phyloP scores from a whole-genome alignment of 345 rosid species.

The Lumnitzera littorea region DNA sequence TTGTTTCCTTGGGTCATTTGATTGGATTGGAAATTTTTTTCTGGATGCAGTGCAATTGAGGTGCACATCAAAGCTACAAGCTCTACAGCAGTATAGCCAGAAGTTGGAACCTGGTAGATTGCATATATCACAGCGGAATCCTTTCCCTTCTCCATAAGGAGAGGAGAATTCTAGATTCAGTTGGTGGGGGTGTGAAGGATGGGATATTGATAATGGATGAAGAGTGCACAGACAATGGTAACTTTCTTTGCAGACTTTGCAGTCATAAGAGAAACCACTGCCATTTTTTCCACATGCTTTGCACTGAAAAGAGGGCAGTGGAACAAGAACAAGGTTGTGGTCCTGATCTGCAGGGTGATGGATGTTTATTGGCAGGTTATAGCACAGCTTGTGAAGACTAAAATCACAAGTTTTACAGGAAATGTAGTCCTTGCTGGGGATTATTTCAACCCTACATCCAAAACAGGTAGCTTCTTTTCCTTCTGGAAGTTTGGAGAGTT shows the following conservation, averaged over 20 bases:
- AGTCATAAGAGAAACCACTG: constrained; percentile 2
- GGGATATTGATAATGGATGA: neutral
- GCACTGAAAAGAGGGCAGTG: constrained; percentile 4
- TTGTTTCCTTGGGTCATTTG: too few relatives aligned
- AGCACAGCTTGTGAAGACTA: constrained; percentile 4
- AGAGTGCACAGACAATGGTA: constrained; percentile 5
- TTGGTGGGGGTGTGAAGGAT: neutral
- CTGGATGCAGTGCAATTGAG: neutral
- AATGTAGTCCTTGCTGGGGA: constrained; percentile 1
- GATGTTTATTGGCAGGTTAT: constrained; percentile 8
- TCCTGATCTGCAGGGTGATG: neutral
- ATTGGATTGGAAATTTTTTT: neutral
- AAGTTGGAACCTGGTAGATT: neutral
- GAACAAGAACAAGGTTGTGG: constrained; percentile 4
- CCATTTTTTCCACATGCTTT: constrained; percentile 6
- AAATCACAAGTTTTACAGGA: constrained; percentile 4
- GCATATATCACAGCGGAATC: constrained; percentile 7
- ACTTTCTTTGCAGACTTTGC: constrained; percentile 2
- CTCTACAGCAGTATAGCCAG: constrained; percentile 13
- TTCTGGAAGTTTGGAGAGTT: neutral
- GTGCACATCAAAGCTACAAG: constrained; percentile 3
- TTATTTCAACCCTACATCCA: neutral
- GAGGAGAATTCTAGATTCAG: neutral
- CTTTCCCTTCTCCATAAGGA: constrained; percentile 9
- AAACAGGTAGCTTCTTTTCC: neutral